These are phyloP conservation scores for Hypoxylon perforatum DNA, from an alignment of 495 filamentous ascomycete species.

Conservation along the genomic window DNA sequence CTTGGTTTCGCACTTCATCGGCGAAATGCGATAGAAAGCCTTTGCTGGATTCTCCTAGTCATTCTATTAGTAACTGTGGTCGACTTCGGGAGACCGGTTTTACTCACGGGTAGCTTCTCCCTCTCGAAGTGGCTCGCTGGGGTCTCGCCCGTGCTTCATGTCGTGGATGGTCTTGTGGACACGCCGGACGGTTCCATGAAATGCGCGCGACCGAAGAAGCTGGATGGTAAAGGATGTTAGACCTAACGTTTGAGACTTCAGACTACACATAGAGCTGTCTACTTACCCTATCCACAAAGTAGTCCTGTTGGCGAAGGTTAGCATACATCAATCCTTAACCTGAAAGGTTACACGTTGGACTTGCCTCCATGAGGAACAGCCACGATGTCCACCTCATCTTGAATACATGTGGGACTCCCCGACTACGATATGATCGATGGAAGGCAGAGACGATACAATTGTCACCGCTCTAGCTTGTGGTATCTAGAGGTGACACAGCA, in stretches of 20 bases:
- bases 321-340: not conserved
- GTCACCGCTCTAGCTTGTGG: too few species aligned
- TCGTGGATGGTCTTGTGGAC: conserved; percentile 55
- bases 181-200: conserved; percentile 54
- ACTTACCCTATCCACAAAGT: conserved; percentile 46
- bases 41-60: conserved; percentile 11
- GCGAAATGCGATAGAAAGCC: conserved; percentile 50
- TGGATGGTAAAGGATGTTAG: conserved; percentile 19
- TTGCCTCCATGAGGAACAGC: conserved; percentile 37
- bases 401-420: not conserved
- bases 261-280: not conserved
- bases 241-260: not conserved
- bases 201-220: conserved; percentile 51
- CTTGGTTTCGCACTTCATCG: conserved; percentile 53
- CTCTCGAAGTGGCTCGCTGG: conserved; percentile 52
- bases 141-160: conserved; percentile 52
- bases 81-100: conserved; percentile 11
- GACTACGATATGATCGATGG: not conserved
- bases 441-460: too few species aligned
- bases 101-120: conserved; percentile 55
- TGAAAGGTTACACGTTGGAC: not conserved
- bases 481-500: too few species aligned
- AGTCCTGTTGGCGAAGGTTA: conserved; percentile 37
- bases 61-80: conserved; percentile 1
- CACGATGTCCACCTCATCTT: conserved; percentile 32